Evolutionary conservation across 208 protist genomes (phyloP), one percentile per base, ranked within the genome.

Genomic region (Jaenimonas drosophilae): DNA sequence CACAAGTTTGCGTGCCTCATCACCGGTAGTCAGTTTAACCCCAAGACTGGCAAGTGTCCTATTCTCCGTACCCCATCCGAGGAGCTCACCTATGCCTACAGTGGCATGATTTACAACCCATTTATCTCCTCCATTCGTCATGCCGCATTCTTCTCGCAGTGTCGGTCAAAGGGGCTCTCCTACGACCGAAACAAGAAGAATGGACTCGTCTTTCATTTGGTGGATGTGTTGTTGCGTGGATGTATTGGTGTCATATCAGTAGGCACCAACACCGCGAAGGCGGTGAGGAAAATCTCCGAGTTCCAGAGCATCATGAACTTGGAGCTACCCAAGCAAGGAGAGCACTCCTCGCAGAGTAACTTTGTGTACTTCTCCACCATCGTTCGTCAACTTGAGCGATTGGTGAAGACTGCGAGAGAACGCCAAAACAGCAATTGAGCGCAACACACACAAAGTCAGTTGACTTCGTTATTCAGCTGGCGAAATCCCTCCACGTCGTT

Each of bases 81-180:
- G 1, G 29, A 21, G 16, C 49, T 91, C 1, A 44, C 49, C 17
- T 96, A 93, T 64, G 73, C 75, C 5, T 96, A 93, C 58, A 92
- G 82, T 54, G 86, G 83, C 14, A 28, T 96, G 4, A 76, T 96
- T 29, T 81, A 91, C 55, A 89, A 89, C 45, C 86, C 89, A 0
- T 89, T 81, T 61, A 71, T 96, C 33, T 72, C 76, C 6, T 52
- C 69, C 16, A 80, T 94, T 17, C 68, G 73, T 4, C 89, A 94
- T 59, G 47, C 64, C 3, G 27, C 64, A 4, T 96, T 96, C 64
- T 94, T 96, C 37, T 59, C 70, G 5, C 64, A 83, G 9, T 96
- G 89, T 49, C 75, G 72, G 12, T 49, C 64, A 9, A 76, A 60
- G 11, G 75, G 84, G 16, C 50, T 94, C 37, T 52, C 76, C 2